A percentile compares a stretch with the other conserved stretches of the same genome.
phyloP scores from a whole-genome alignment of 73 alveolate species.

The Tetrahymena thermophila region DNA sequence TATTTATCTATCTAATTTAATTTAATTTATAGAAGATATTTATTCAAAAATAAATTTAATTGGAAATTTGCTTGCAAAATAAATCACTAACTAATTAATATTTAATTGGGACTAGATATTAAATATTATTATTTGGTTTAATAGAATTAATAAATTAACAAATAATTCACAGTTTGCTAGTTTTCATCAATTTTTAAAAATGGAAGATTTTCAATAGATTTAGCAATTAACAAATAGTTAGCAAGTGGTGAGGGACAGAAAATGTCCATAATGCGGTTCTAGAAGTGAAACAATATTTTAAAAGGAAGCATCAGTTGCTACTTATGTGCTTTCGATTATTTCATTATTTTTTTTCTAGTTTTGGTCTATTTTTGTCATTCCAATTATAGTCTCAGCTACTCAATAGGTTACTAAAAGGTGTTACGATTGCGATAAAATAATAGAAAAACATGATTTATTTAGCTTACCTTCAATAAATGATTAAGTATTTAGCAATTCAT shows the following conservation, averaged over 20 bases:
- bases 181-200: no score
- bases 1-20: no score
- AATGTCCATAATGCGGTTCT: neutral
- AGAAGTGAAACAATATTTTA: neutral
- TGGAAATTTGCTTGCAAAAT: no score
- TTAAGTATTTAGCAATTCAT: neutral
- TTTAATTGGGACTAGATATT: neutral
- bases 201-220: neutral
- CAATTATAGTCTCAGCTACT: neutral
- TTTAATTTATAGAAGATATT: neutral
- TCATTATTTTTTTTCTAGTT: neutral
- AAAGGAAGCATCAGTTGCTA: neutral
- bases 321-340: neutral
- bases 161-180: neutral
- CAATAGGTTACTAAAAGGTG: neutral
- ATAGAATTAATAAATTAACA: neutral
- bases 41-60: no score
- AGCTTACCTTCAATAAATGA: neutral
- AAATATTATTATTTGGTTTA: no score
- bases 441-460: neutral
- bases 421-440: neutral
- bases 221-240: neutral
- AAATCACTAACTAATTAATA: no score
- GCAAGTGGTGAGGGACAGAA: neutral
- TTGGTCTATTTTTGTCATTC: neutral